Conservation (phyloP, 2,329 filamentous ascomycete species). For the Fonsecaea nubica region DNA sequence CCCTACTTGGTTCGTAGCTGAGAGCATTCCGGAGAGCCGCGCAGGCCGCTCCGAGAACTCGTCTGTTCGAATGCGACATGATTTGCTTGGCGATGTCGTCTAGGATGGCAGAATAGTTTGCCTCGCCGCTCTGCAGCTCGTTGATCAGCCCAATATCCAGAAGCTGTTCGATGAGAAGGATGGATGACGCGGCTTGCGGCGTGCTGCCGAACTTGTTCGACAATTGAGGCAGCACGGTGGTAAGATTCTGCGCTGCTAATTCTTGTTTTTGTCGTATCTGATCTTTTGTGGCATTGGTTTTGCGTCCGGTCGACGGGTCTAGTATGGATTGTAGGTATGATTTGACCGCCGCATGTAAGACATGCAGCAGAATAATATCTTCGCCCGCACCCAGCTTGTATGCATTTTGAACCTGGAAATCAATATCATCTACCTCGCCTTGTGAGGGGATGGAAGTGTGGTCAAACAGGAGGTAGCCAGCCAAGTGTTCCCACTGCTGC, state of each 20-base stretch:
- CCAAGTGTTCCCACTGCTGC: constrained; percentile 83
- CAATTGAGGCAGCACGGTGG: constrained; percentile 79
- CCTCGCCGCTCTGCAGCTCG: constrained; percentile 83
- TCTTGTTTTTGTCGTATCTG: constrained; percentile 75
- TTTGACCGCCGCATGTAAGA: constrained; percentile 82
- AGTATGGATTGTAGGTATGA: constrained; percentile 70
- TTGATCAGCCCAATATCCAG: constrained; percentile 88
- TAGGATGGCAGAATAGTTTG: constrained; percentile 77
- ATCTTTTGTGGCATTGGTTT: constrained; percentile 65
- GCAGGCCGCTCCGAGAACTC: constrained; percentile 82
- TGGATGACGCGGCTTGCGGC: constrained; percentile 81
- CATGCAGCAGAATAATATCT: constrained; percentile 83
- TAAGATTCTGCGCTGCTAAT: constrained; percentile 77
- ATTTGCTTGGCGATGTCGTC: constrained; percentile 96
- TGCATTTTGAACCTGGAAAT: constrained; percentile 70
- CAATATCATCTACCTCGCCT: constrained; percentile 63
- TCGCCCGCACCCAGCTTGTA: constrained; percentile 77
- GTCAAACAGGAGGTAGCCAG: constrained; percentile 90
- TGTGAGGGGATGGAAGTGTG: constrained; percentile 71
- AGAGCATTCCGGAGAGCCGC: constrained; percentile 83
- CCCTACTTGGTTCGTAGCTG: constrained; percentile 85
- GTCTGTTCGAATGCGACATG: constrained; percentile 84
- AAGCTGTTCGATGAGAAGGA: constrained; percentile 83
- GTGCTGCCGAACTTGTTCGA: constrained; percentile 93
- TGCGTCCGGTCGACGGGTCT: constrained; percentile 66